phyloP scores from a whole-genome alignment of 805 yeast species.

The Naumovozyma castellii region DNA sequence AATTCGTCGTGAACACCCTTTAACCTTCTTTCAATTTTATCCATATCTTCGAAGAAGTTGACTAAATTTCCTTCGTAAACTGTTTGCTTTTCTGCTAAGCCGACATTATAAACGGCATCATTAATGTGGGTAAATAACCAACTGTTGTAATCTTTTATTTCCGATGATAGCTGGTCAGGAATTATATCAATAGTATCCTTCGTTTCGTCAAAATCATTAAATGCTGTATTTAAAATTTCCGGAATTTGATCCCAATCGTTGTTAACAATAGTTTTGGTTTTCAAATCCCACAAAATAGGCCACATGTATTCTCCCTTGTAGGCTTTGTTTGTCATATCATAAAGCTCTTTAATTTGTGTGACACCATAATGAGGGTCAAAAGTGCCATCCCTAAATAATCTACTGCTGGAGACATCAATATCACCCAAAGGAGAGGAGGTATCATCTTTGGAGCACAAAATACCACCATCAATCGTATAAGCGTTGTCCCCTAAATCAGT shows the following conservation, averaged over 20 bases:
- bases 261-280: slow-evolving; percentile 73
- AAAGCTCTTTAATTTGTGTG: slow-evolving; percentile 57
- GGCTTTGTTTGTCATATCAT: slow-evolving; percentile 63
- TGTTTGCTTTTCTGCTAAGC: slow-evolving; percentile 73
- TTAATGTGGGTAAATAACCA: slow-evolving; percentile 82
- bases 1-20: slow-evolving; percentile 32
- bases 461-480: slow-evolving; percentile 16
- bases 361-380: slow-evolving; percentile 53
- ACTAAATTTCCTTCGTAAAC: slow-evolving; percentile 64
- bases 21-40: slow-evolving; percentile 57
- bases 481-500: slow-evolving; percentile 6
- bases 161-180: slow-evolving; percentile 42
- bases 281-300: slow-evolving; percentile 87
- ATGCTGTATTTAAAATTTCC: slow-evolving; percentile 68
- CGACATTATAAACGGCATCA: slow-evolving; percentile 88
- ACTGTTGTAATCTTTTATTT: slow-evolving; percentile 71
- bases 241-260: slow-evolving; percentile 88
- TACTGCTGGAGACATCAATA: slow-evolving; percentile 12
- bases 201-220: slow-evolving; percentile 43
- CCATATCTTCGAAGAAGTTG: slow-evolving; percentile 56
- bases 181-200: slow-evolving; percentile 37
- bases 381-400: slow-evolving; percentile 32
- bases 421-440: slow-evolving; percentile 9
- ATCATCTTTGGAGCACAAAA: slow-evolving; percentile 5
- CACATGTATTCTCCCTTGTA: slow-evolving; percentile 83